Percentiles rank a stretch among this genome's conserved stretches.
phyloP scores from a whole-genome alignment of 129 eudicot species.

The Logfia minima region DNA sequence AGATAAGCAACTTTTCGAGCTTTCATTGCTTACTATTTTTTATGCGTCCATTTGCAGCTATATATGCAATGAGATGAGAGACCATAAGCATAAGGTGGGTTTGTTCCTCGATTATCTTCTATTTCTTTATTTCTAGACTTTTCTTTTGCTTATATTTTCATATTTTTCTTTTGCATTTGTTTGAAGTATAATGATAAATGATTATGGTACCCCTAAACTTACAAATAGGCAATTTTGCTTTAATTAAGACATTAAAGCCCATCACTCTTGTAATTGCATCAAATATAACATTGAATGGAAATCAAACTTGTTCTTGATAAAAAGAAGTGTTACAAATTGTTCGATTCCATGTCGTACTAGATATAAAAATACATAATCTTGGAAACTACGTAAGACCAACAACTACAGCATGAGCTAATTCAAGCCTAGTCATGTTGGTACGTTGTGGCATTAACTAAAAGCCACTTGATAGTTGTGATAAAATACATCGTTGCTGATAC shows the following conservation, averaged over 20 bases:
- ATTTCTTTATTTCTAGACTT: neutral
- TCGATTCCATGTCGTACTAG: slow-evolving; percentile 12
- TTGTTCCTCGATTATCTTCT: neutral
- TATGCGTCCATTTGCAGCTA: neutral
- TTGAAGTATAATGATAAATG: neutral
- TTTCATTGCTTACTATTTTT: neutral
- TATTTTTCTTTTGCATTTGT: too few relatives aligned
- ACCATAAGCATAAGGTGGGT: neutral
- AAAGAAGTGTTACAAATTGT: slow-evolving; percentile 17
- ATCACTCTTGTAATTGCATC: neutral
- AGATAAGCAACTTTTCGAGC: slow-evolving; percentile 20
- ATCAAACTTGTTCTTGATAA: neutral
- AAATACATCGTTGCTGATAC: slow-evolving; percentile 3
- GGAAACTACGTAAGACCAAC: slow-evolving; percentile 23
- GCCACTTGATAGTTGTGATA: slow-evolving; percentile 2
- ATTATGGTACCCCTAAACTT: slow-evolving; percentile 10
- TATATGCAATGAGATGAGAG: neutral
- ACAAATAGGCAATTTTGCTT: neutral
- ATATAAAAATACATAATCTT: slow-evolving; percentile 5
- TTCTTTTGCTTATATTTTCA: slow-evolving; percentile 19
- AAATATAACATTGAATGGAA: slow-evolving; percentile 1
- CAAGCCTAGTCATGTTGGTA: slow-evolving; percentile 17
- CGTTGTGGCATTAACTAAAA: neutral
- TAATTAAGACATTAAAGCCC: neutral
- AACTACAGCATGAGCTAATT: slow-evolving; percentile 22